Base-by-base conservation (phyloP, 176 grass and related monocot species). In the Carex pumila region DNA sequence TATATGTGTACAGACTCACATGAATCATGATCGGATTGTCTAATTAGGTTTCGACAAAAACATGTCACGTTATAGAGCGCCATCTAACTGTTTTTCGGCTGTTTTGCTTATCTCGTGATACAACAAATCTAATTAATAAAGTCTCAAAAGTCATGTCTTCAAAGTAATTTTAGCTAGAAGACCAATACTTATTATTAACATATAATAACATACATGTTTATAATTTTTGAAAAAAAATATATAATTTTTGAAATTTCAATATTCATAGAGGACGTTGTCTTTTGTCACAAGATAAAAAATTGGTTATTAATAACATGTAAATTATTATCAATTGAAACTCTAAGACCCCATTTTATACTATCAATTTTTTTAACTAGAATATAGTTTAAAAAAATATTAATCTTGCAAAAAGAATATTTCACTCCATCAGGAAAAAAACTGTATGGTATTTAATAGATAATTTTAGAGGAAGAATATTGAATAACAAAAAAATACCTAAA, bases 1-100 rank as follows among this genome's bases (percentile, higher is more conserved):
- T 82, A 67, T 41, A 41, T 41, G 61, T 82, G 37, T 82, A 22
- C 12, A 82, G 21, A 31, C 18, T 54, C 61, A 67, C 21, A 67
- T 66, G 61, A 67, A 67, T 13, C 31, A 52, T 17, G 61, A 12
- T 52, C 15, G 32, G 7, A 30, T 22, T 30, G n/a, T 6, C 45
- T 66, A 66, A 82, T 82, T 65, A 82, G 56, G 78, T 81, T 81
- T 58, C 8, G 9, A 58, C 15, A 11, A 81, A 59, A 17, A 64
- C 59, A 62, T 67, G 61, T 10, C 37, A 82, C 61, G 41, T 82
- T 6, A 62, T 37, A 67, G 39, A 82, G 80, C 21, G 31, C 67
- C 62, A 67, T 66, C 15, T 82, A 82, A 82, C 80, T 32, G 80
- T 65, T 43, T 65, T 82, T 18, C n/a, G 12, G 19, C 80, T 82